phyloP scores from a whole-genome alignment of 805 yeast genomes.

The Naumovozyma baii region DNA sequence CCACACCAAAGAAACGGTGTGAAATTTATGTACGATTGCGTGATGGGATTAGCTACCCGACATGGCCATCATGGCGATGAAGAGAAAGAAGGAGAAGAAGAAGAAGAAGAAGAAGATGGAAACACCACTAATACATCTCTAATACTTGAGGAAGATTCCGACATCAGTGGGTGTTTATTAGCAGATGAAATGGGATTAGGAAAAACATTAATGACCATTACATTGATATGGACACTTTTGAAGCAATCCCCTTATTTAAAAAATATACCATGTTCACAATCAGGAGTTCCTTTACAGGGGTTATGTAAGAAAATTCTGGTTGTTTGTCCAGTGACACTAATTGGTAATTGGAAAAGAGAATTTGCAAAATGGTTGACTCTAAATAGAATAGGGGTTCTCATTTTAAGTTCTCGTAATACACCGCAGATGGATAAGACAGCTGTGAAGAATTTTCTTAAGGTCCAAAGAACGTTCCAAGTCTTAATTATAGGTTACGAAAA shows the following conservation, averaged over 20 bases:
- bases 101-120: not conserved
- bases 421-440: slow-evolving; percentile 46
- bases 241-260: slow-evolving; percentile 48
- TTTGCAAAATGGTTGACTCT: slow-evolving; percentile 80
- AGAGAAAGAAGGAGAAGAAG: too few relatives aligned
- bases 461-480: slow-evolving; percentile 66
- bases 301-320: slow-evolving; percentile 53
- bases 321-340: slow-evolving; percentile 86
- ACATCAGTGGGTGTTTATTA: slow-evolving; percentile 57
- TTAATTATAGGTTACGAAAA: slow-evolving; percentile 84
- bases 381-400: slow-evolving; percentile 55
- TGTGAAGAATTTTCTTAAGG: slow-evolving; percentile 50
- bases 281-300: slow-evolving; percentile 28
- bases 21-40: slow-evolving; percentile 67
- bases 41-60: slow-evolving; percentile 50
- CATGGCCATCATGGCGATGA: slow-evolving; percentile 30
- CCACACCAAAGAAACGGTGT: slow-evolving; percentile 87
- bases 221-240: slow-evolving; percentile 74
- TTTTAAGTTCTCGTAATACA: slow-evolving; percentile 42
- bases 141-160: slow-evolving; percentile 18
- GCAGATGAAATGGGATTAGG: slow-evolving; percentile 99
- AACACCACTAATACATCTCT: slow-evolving; percentile 9
- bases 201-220: slow-evolving; percentile 76
- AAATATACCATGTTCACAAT: slow-evolving; percentile 27
- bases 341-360: slow-evolving; percentile 80